Evolutionary conservation across 208 protist species (phyloP).

Genomic region (Crithidia thermophila): DNA sequence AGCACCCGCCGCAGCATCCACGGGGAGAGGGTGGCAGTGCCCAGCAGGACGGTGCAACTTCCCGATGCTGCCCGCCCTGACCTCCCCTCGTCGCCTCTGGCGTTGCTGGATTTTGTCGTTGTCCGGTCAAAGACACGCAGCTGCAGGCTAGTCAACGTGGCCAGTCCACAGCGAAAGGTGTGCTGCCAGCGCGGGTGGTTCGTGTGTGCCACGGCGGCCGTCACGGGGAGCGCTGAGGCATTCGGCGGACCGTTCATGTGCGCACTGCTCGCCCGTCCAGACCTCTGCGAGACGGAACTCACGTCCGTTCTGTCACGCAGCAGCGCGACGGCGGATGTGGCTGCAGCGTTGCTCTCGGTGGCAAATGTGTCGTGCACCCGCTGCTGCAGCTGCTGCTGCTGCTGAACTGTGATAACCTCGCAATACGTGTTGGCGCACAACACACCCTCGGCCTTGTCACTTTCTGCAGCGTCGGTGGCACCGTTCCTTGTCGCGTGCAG

Average conservation of each 20-base stretch:
- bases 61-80: neutral
- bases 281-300: too few species aligned
- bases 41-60: slow-evolving; percentile 13
- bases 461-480: too few species aligned
- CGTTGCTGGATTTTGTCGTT: neutral
- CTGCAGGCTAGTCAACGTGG: slow-evolving; percentile 16
- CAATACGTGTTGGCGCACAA: slow-evolving; percentile 28
- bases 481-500: too few species aligned
- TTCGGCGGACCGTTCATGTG: too few species aligned
- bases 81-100: neutral
- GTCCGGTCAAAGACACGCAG: slow-evolving; percentile 35
- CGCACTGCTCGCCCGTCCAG: neutral
- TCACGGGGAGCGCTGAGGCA: slow-evolving; percentile 25
- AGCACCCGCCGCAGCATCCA: slow-evolving; percentile 22
- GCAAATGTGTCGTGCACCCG: too few species aligned
- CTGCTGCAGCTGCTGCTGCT: neutral
- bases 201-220: slow-evolving; percentile 15
- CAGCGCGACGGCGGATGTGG: neutral
- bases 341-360: neutral
- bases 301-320: too few species aligned
- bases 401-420: slow-evolving; percentile 19
- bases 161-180: slow-evolving; percentile 31
- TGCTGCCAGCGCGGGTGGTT: slow-evolving; percentile 37
- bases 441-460: too few species aligned
- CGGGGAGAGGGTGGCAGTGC: slow-evolving; percentile 13